A percentile compares a stretch with the other conserved stretches of the same genome.
These are phyloP conservation scores for Aspergillus sclerotioniger DNA, from an alignment of 495 filamentous ascomycete genomes.

Conservation along the genomic window DNA sequence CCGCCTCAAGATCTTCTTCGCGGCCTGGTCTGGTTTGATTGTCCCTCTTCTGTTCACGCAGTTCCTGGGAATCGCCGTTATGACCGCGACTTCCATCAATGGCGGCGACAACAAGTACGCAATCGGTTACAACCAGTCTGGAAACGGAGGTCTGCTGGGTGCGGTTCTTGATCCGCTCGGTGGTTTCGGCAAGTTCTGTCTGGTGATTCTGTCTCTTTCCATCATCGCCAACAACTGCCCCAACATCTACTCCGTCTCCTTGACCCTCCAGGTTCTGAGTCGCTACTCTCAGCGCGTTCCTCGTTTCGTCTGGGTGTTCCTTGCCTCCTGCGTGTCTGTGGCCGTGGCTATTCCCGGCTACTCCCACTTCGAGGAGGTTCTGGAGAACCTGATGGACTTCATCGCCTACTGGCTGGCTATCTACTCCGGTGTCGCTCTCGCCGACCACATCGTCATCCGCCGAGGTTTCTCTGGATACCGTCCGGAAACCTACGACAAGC, in stretches of 20 bases:
- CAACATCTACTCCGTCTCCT: conserved; percentile 80
- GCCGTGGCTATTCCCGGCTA: conserved; percentile 79
- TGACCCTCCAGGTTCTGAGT: conserved; percentile 71
- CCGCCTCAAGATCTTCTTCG: conserved; percentile 61
- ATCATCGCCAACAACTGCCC: conserved; percentile 87
- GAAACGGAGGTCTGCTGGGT: conserved; percentile 69
- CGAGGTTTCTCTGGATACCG: conserved; percentile 62
- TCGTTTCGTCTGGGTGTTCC: conserved; percentile 72
- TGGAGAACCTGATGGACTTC: conserved; percentile 77
- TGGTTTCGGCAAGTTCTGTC: conserved; percentile 77
- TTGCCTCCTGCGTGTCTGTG: conserved; percentile 67
- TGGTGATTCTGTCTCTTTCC: conserved; percentile 74
- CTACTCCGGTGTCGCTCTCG: conserved; percentile 68
- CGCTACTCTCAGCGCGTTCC: conserved; percentile 65
- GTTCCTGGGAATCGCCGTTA: conserved; percentile 74
- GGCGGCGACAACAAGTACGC: conserved; percentile 51
- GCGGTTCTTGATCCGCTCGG: conserved; percentile 68
- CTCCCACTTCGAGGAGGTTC: conserved; percentile 64
- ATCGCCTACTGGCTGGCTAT: conserved; percentile 86
- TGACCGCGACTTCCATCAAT: conserved; percentile 58
- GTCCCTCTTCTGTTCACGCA: conserved; percentile 73
- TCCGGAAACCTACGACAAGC: conserved; percentile 59
- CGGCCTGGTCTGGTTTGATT: conserved; percentile 69
- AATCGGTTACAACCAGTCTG: conserved; percentile 57
- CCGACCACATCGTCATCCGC: conserved; percentile 78